These are phyloP conservation scores for Coniochaeta hoffmannii DNA, from an alignment of 2,329 filamentous ascomycete species.

Conservation along the genomic window DNA sequence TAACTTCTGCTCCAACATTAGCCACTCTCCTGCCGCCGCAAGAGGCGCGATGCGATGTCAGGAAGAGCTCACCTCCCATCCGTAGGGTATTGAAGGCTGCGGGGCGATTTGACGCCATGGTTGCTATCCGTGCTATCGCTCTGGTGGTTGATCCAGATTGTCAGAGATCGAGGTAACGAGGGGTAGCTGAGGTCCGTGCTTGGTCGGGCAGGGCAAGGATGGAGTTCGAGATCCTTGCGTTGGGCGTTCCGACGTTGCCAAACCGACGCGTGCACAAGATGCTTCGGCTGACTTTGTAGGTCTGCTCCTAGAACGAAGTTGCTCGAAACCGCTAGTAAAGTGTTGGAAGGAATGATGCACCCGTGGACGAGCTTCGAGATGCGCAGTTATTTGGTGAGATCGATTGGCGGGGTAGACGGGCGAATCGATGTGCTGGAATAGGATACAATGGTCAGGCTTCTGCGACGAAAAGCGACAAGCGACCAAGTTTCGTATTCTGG, in stretches of 20 bases:
- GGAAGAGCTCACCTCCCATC: slow-evolving; percentile 80
- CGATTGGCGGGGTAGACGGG: slow-evolving; percentile 1
- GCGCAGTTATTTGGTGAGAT: background rate
- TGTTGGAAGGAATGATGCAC: background rate
- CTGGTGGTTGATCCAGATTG: slow-evolving; percentile 4
- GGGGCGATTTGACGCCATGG: slow-evolving; percentile 86
- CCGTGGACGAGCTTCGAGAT: background rate
- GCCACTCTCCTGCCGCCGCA: background rate
- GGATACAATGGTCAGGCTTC: background rate
- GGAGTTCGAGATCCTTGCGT: background rate
- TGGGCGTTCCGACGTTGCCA: background rate
- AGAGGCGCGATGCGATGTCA: background rate
- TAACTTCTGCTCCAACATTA: slow-evolving; percentile 61
- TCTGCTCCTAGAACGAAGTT: no score
- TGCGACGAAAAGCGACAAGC: background rate
- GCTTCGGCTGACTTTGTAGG: background rate
- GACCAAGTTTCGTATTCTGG: background rate
- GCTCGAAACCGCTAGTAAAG: no score
- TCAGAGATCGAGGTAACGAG: background rate
- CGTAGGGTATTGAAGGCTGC: slow-evolving; percentile 80
- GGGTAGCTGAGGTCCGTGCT: background rate
- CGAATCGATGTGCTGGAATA: slow-evolving; percentile 6
- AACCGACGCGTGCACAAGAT: background rate
- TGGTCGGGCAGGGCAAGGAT: background rate
- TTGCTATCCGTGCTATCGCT: slow-evolving; percentile 20